phyloP scores from a whole-genome alignment of 768 basidiomycete genomes.

The Tylopilus vinaceipallidus region DNA sequence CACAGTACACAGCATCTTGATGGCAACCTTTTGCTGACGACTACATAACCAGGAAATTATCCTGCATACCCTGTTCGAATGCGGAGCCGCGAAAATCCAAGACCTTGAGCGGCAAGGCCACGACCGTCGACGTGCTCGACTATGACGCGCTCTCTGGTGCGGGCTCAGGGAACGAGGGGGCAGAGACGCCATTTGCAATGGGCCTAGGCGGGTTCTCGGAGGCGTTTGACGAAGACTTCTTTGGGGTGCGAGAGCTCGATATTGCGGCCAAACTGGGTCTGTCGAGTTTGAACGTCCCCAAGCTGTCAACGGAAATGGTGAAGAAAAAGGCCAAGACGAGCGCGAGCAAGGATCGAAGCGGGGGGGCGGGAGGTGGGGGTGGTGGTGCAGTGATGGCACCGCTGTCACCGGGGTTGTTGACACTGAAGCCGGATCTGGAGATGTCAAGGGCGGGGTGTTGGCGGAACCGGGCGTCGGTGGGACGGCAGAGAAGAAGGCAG shows the following conservation, averaged over 20 bases:
- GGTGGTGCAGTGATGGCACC: slow-evolving; percentile 3
- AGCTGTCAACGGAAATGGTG: slow-evolving; percentile 43
- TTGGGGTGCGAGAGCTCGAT: slow-evolving; percentile 84
- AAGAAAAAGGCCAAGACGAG: slow-evolving; percentile 58
- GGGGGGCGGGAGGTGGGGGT: slow-evolving; percentile 4
- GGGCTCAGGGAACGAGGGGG: slow-evolving; percentile 58
- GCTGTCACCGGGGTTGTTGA: too few relatives aligned
- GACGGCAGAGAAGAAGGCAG: slow-evolving; percentile 20
- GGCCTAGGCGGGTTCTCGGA: slow-evolving; percentile 80
- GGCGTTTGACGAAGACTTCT: slow-evolving; percentile 87
- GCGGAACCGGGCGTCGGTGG: too few relatives aligned
- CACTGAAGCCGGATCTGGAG: too few relatives aligned
- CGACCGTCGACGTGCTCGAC: slow-evolving; percentile 43
- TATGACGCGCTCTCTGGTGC: slow-evolving; percentile 48
- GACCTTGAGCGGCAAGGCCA: slow-evolving; percentile 78
- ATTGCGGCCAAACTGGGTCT: slow-evolving; percentile 85
- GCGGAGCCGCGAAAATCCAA: slow-evolving; percentile 72
- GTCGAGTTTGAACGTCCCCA: slow-evolving; percentile 74
- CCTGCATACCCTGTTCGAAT: slow-evolving; percentile 87
- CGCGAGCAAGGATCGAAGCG: slow-evolving; percentile 23
- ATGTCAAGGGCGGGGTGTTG: too few relatives aligned
- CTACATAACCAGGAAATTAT: slow-evolving; percentile 78
- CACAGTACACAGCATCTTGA: background rate
- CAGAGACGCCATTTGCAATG: slow-evolving; percentile 69
- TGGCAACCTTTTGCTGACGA: background rate